These are phyloP conservation scores for Zarea fungicola DNA, from an alignment of 2,329 filamentous ascomycete species.

Conservation along the genomic window DNA sequence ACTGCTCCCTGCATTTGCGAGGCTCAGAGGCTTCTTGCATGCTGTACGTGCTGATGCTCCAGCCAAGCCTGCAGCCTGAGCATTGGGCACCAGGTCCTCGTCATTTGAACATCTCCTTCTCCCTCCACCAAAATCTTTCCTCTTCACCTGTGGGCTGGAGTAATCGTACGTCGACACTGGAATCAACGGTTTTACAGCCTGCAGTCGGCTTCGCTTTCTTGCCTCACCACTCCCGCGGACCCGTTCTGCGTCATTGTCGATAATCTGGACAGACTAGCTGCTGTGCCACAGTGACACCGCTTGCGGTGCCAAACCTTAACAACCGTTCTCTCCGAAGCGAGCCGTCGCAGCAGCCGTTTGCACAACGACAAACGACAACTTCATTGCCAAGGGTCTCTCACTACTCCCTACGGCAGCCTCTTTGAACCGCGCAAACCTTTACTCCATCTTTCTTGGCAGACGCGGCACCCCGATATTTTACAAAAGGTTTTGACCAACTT, in stretches of 20 bases:
- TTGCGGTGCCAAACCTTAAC: constrained; percentile 12
- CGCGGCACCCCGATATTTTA: too few species aligned
- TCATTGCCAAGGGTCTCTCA: background rate
- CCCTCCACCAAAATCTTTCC: constrained; percentile 7
- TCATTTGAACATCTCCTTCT: constrained; percentile 1
- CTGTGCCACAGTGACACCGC: constrained; percentile 10
- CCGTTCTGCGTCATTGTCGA: constrained; percentile 2
- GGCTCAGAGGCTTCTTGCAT: background rate
- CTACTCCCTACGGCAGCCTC: too few species aligned
- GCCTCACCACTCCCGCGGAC: background rate
- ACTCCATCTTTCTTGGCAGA: background rate
- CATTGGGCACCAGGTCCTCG: constrained; percentile 7
- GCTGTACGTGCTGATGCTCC: constrained; percentile 2
- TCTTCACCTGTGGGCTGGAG: background rate
- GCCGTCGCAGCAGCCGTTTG: constrained; percentile 8
- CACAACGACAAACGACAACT: constrained; percentile 1
- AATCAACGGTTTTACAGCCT: background rate
- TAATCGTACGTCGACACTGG: background rate
- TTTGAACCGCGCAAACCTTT: background rate
- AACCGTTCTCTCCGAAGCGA: constrained; percentile 1
- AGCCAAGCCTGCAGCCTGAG: background rate
- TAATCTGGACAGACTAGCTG: constrained; percentile 7
- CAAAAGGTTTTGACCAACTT: too few species aligned
- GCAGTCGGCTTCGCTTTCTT: background rate
- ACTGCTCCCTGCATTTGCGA: background rate